phyloP scores from a whole-genome alignment of 2,329 filamentous ascomycete species.

The Paecilomyces fulvus region DNA sequence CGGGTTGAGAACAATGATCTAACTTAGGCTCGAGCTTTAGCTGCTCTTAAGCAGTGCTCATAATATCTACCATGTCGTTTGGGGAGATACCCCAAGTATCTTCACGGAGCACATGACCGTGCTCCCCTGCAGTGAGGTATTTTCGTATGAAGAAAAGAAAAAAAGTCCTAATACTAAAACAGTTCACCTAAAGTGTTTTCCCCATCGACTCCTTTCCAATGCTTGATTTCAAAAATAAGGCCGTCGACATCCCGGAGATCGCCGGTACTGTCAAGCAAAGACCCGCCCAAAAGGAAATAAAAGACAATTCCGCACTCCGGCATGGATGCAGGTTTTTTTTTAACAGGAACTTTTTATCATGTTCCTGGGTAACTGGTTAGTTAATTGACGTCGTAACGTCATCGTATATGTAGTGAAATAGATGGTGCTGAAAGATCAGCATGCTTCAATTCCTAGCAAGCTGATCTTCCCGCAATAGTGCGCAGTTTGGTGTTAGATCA shows the following conservation, averaged over 20 bases:
- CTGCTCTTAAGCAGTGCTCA: not conserved
- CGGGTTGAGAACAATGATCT: not conserved
- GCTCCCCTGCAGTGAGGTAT: not conserved
- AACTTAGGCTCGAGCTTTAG: not conserved
- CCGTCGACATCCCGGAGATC: not conserved
- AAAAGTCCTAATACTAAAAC: not conserved
- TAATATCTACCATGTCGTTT: not conserved
- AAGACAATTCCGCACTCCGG: not conserved
- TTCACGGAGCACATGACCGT: not conserved
- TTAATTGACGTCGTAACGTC: not conserved
- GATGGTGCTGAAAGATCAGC: not conserved
- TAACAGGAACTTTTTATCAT: not conserved
- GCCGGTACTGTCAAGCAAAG: not conserved
- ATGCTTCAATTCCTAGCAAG: not conserved
- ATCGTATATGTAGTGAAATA: not conserved
- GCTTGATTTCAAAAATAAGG: not conserved
- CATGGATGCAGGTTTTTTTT: not conserved
- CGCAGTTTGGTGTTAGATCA: constrained; percentile 2
- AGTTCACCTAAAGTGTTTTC: not conserved
- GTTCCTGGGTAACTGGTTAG: not conserved
- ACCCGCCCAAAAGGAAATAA: not conserved
- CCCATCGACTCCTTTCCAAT: not conserved
- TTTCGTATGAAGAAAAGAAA: not conserved
- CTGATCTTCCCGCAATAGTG: not conserved
- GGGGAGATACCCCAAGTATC: not conserved